A percentile compares a stretch with the other conserved stretches of the same genome.
phyloP scores from a whole-genome alignment of 108 stramenopile species.

The Cyclotella cryptica region DNA sequence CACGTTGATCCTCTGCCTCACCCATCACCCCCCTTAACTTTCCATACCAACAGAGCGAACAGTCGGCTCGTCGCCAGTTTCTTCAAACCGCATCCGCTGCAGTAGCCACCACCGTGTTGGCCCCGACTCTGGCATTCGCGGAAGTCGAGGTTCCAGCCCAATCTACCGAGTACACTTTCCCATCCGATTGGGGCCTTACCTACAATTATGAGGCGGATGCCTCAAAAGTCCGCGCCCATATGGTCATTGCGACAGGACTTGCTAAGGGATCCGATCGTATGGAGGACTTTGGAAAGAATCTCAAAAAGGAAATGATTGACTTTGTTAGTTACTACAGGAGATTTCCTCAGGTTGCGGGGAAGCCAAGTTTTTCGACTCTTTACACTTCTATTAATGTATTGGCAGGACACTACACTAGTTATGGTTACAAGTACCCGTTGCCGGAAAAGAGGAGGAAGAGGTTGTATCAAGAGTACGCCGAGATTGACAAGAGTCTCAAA shows the following conservation, averaged over 20 bases:
- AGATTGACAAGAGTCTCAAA: conserved; percentile 92
- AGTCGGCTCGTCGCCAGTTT: conserved; percentile 73
- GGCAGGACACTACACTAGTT: conserved; percentile 96
- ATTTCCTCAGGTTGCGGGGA: conserved; percentile 92
- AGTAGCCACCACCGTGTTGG: conserved; percentile 55
- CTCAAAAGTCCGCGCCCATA: conserved; percentile 90
- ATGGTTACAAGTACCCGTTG: conserved; percentile 98
- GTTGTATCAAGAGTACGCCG: conserved; percentile 95
- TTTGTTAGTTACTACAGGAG: conserved; percentile 93
- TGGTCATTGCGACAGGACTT: conserved; percentile 86
- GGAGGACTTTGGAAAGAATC: conserved; percentile 93
- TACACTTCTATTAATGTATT: conserved; percentile 97
- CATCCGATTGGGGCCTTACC: conserved; percentile 87
- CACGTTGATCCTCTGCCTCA: too few species aligned
- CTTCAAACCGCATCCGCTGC: conserved; percentile 62
- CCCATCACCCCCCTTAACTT: too few species aligned
- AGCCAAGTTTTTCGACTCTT: conserved; percentile 93
- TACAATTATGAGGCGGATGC: conserved; percentile 95
- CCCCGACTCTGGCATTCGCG: conserved; percentile 63
- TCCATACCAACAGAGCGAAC: conserved; percentile 53
- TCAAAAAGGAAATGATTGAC: conserved; percentile 98
- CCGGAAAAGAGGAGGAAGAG: conserved; percentile 98
- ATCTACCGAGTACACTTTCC: conserved; percentile 75
- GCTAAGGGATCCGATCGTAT: conserved; percentile 91
- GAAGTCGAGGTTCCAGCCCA: conserved; percentile 82